Conservation (phyloP, 169 alveolate genomes). For the Plasmodium vivax region DNA sequence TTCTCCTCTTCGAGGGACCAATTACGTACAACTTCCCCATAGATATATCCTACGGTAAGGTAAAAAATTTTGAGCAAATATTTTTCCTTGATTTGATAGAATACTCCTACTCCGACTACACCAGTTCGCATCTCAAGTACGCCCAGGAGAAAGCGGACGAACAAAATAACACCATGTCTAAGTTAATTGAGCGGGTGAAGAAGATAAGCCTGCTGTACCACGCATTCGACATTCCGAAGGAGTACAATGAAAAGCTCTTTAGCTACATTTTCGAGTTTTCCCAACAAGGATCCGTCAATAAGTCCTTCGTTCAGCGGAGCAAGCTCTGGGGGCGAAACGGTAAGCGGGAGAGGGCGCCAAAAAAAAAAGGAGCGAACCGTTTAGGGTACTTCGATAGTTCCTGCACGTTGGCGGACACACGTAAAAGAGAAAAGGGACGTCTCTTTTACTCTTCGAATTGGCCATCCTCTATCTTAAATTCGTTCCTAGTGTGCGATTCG, state of each 20-base stretch:
- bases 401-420: background rate
- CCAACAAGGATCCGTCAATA: background rate
- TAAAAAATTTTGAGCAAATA: constrained; percentile 33
- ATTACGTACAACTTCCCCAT: constrained; percentile 39
- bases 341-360: background rate
- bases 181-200: constrained; percentile 21
- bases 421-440: background rate
- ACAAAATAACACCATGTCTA: background rate
- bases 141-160: background rate
- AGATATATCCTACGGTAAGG: constrained; percentile 43
- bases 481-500: background rate
- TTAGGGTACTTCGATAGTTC: background rate
- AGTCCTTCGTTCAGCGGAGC: constrained; percentile 35
- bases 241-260: constrained; percentile 53
- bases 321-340: constrained; percentile 44
- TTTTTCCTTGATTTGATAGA: constrained; percentile 55
- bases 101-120: constrained; percentile 35
- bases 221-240: constrained; percentile 43
- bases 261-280: constrained; percentile 16
- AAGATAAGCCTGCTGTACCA: constrained; percentile 31
- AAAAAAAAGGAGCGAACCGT: background rate
- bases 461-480: background rate
- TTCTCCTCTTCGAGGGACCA: constrained; percentile 43
- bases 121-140: constrained; percentile 23
- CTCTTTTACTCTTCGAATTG: background rate